Evolutionary conservation across 495 filamentous ascomycete genomes (phyloP).

Genomic region (Apodospora peruviana): DNA sequence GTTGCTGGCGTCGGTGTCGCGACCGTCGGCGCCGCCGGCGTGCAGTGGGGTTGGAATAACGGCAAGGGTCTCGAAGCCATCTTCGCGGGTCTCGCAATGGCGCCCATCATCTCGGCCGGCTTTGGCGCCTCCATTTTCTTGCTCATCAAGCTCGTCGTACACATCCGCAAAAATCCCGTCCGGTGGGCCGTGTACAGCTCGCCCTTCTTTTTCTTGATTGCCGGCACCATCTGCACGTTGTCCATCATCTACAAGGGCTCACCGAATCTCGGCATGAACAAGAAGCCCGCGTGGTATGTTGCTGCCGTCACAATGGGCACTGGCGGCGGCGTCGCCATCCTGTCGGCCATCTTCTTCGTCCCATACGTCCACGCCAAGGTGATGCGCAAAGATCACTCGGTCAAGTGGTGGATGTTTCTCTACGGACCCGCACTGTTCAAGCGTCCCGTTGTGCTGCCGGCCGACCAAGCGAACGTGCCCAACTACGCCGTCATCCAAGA

Average conservation of each 20-base stretch:
- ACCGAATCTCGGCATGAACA: slow-evolving; percentile 36
- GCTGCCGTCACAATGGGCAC: slow-evolving; percentile 54
- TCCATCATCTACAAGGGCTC: slow-evolving; percentile 56
- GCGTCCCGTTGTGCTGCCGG: slow-evolving; percentile 37
- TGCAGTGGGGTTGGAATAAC: slow-evolving; percentile 52
- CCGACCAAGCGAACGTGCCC: slow-evolving; percentile 24
- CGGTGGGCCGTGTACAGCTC: slow-evolving; percentile 51
- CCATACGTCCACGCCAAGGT: slow-evolving; percentile 59
- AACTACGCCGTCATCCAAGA: slow-evolving; percentile 55
- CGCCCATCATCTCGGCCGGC: slow-evolving; percentile 51
- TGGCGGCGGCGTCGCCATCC: slow-evolving; percentile 46
- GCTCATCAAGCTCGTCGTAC: slow-evolving; percentile 59
- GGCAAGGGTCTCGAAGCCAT: slow-evolving; percentile 42
- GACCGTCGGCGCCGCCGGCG: slow-evolving; percentile 41
- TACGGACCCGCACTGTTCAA: slow-evolving; percentile 54
- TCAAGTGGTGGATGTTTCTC: slow-evolving; percentile 54
- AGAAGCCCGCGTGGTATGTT: slow-evolving; percentile 41
- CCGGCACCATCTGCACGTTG: slow-evolving; percentile 58
- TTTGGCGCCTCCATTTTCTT: slow-evolving; percentile 60
- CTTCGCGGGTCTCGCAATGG: slow-evolving; percentile 58
- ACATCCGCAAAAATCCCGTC: slow-evolving; percentile 53
- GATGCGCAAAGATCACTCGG: slow-evolving; percentile 48
- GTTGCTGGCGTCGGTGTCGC: slow-evolving; percentile 62
- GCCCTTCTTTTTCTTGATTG: slow-evolving; percentile 57
- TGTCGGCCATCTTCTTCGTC: slow-evolving; percentile 56